These are phyloP conservation scores for Naganishia friedmannii DNA, from an alignment of 768 basidiomycete species.

Conservation along the genomic window DNA sequence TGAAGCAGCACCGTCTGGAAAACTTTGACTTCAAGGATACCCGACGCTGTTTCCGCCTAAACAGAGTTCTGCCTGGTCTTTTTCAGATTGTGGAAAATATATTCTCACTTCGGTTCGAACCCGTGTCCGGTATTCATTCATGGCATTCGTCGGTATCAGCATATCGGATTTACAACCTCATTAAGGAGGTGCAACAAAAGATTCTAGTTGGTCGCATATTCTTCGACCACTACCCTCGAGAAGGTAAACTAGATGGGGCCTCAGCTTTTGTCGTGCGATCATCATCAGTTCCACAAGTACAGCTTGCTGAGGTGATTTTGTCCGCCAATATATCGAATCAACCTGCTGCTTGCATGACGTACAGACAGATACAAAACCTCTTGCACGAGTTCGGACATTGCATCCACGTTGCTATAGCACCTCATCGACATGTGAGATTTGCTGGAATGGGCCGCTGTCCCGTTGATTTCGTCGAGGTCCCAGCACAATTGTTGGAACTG, in stretches of 20 bases:
- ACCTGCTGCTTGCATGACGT: conserved; percentile 16
- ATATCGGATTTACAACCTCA: neutral
- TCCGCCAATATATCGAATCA: neutral
- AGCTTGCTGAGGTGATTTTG: conserved; percentile 6
- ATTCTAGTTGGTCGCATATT: conserved; percentile 3
- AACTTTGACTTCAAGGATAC: neutral
- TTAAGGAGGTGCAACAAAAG: neutral
- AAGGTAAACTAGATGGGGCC: conserved; percentile 7
- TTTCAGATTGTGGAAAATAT: neutral
- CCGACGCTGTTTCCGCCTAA: neutral
- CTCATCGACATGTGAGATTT: conserved; percentile 15
- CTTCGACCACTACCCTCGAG: conserved; percentile 4
- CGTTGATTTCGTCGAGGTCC: conserved; percentile 13
- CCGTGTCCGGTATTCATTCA: neutral
- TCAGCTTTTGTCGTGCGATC: neutral
- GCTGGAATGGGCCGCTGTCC: neutral
- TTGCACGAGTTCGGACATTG: conserved; percentile 25
- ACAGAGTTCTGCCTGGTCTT: conserved; percentile 1
- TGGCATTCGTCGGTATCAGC: conserved; percentile 1
- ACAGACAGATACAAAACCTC: conserved; percentile 10
- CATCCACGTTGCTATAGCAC: neutral
- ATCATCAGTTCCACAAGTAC: neutral
- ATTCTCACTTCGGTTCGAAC: conserved; percentile 3
- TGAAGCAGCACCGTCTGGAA: neutral
- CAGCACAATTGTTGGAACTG: conserved; percentile 5